Evolutionary conservation across 805 yeast genomes (phyloP).

Genomic region (Candida lessepsii): DNA sequence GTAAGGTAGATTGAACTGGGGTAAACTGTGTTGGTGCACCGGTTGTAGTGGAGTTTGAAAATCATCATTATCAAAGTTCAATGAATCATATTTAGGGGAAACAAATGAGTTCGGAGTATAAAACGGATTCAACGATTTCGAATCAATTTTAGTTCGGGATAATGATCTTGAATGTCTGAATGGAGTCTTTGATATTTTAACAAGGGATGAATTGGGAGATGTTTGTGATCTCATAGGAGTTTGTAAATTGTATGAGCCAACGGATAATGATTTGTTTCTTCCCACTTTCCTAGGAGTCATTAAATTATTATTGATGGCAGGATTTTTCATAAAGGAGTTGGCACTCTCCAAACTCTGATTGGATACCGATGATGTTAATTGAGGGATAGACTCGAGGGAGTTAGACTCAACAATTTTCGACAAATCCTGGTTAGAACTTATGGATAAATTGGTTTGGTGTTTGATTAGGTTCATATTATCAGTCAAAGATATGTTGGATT

Average conservation of each 20-base stretch:
- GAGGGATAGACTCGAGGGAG: slow-evolving; percentile 37
- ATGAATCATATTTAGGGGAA: slow-evolving; percentile 24
- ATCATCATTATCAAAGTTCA: slow-evolving; percentile 21
- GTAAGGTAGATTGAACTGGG: slow-evolving; percentile 6
- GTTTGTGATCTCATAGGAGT: slow-evolving; percentile 14
- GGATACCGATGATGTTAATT: slow-evolving; percentile 32
- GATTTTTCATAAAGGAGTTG: slow-evolving; percentile 16
- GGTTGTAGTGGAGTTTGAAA: slow-evolving; percentile 25
- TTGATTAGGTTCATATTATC: slow-evolving; percentile 12
- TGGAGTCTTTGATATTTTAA: slow-evolving; percentile 36
- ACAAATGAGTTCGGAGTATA: slow-evolving; percentile 27
- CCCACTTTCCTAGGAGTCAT: slow-evolving; percentile 36
- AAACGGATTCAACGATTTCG: slow-evolving; percentile 29
- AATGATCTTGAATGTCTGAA: slow-evolving; percentile 40
- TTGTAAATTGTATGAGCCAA: slow-evolving; percentile 17
- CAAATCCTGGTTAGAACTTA: slow-evolving; percentile 10
- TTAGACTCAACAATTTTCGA: slow-evolving; percentile 16
- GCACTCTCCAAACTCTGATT: slow-evolving; percentile 36
- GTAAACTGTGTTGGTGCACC: background rate
- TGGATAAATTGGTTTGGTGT: slow-evolving; percentile 12
- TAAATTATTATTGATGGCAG: slow-evolving; percentile 3
- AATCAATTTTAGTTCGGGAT: slow-evolving; percentile 40
- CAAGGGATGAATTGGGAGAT: slow-evolving; percentile 10
- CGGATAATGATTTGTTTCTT: slow-evolving; percentile 34
- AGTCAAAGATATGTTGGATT: slow-evolving; percentile 9